Conservation (phyloP, 2,329 filamentous ascomycete species). For the Thelonectria rubi region DNA sequence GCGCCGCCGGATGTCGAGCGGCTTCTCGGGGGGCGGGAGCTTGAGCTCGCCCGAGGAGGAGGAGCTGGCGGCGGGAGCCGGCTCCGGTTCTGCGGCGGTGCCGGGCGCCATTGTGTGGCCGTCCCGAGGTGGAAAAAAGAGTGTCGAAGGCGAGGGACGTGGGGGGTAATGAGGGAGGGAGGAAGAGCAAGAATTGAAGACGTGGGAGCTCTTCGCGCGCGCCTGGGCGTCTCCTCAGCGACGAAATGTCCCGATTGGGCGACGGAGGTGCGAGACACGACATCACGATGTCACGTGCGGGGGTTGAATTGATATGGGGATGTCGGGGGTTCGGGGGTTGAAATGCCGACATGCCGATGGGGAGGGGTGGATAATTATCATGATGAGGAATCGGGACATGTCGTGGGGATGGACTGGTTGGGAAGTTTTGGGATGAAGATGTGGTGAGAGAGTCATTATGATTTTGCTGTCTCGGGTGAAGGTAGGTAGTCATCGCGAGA, state of each 20-base stretch:
- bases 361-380: no score
- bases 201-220: constrained; percentile 18
- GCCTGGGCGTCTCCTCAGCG: constrained; percentile 13
- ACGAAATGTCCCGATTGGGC: constrained; percentile 7
- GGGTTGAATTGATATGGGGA: not conserved
- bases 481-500: no score
- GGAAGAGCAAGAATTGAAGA: constrained; percentile 14
- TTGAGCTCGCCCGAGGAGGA: constrained; percentile 24
- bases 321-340: constrained; percentile 19
- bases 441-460: not conserved
- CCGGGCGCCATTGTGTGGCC: constrained; percentile 36
- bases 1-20: constrained; percentile 73
- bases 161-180: constrained; percentile 5
- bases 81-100: constrained; percentile 33
- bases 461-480: no score
- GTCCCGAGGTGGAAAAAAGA: constrained; percentile 15
- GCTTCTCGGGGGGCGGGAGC: constrained; percentile 79
- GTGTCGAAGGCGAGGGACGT: not conserved
- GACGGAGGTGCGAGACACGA: constrained; percentile 36
- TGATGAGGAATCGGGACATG: not conserved
- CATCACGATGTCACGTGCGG: constrained; percentile 42
- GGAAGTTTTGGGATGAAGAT: no score
- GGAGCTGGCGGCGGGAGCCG: constrained; percentile 23
- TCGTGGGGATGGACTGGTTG: no score
- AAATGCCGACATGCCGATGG: constrained; percentile 34